Evolutionary conservation across 2,329 filamentous ascomycete genomes (phyloP).

Genomic region (Cercospora sp.): DNA sequence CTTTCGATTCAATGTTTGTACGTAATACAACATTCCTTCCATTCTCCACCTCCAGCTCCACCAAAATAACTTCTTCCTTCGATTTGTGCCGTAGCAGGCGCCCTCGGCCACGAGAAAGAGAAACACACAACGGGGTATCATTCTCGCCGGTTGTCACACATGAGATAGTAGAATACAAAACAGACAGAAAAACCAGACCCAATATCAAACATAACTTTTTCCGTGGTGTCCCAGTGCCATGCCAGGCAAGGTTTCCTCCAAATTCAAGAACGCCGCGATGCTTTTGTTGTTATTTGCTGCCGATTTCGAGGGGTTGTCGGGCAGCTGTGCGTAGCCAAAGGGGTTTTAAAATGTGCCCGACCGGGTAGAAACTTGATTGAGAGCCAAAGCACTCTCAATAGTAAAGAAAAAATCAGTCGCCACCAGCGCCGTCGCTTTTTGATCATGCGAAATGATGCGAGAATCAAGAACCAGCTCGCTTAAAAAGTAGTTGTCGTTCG

Average conservation of each 20-base stretch:
- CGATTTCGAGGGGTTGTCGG: constrained; percentile 9
- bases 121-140: constrained; percentile 19
- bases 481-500: constrained; percentile 5
- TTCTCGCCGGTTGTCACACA: constrained; percentile 21
- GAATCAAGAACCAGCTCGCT: constrained; percentile 30
- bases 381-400: not conserved
- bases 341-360: not conserved
- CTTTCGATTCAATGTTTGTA: constrained; percentile 2
- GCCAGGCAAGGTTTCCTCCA: not conserved
- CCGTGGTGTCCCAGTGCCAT: constrained; percentile 1
- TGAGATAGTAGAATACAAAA: constrained; percentile 11
- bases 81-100: constrained; percentile 18
- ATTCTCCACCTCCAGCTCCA: not conserved
- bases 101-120: constrained; percentile 19
- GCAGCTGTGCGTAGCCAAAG: constrained; percentile 5
- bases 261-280: constrained; percentile 12
- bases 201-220: constrained; percentile 17
- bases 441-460: constrained; percentile 23
- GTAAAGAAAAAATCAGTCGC: not conserved
- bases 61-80: not conserved
- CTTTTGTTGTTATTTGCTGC: constrained; percentile 16
- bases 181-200: not conserved
- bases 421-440: constrained; percentile 31
- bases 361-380: not conserved
- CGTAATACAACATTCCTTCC: not conserved